Base-by-base conservation (phyloP, 106 monocot genomes). In the Dioscorea alata region DNA sequence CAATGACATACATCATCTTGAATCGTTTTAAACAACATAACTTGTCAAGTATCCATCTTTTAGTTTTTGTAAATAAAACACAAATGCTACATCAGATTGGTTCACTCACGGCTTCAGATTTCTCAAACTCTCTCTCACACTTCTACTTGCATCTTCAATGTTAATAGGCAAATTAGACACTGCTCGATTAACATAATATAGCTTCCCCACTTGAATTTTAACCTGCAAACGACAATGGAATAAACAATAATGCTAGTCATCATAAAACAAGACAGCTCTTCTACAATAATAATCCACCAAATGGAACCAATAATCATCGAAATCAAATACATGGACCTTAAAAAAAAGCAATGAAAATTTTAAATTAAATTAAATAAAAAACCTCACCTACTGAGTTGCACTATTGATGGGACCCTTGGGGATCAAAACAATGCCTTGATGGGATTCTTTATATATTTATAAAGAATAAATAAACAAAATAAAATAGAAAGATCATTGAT, bases 71-170 rank as follows among this genome's bases (percentile, higher is more conserved):
- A 42, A 42, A 3, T 42, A 5, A 10, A 42, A 10, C 10, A 10
- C 42, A 42, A 42, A 42, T 42, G 6, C 6, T 42, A 42, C 42
- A 34, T 34, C 4, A 42, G 42, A 42, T 42, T 6, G 6, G 42
- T 8, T 42, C 6, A 42, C 13, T 20, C 59, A 48, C 12, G 19
- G 18, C 17, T 64, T 91, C 91, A 66, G 95, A 91, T 28, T 74
- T 82, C 60, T 75, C 68, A 52, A 88, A 74, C 14, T 91, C 95
- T 12, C 71, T 73, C 68, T 95, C n/a, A n/a, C 95, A 72, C 88
- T 91, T 69, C 91, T 72, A 23, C 91, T 70, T 13, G 94, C 94
- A 69, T 95, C 94, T 76, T 95, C 94, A 50, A 95, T 76, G 56
- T 88, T 95, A 20, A 95, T 83, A 16, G 94, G 94, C 19, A 95